Evolutionary conservation across 2,329 filamentous ascomycete species (phyloP), one percentile per base, ranked within the genome.

Genomic region (Hyphodiscus sp.): DNA sequence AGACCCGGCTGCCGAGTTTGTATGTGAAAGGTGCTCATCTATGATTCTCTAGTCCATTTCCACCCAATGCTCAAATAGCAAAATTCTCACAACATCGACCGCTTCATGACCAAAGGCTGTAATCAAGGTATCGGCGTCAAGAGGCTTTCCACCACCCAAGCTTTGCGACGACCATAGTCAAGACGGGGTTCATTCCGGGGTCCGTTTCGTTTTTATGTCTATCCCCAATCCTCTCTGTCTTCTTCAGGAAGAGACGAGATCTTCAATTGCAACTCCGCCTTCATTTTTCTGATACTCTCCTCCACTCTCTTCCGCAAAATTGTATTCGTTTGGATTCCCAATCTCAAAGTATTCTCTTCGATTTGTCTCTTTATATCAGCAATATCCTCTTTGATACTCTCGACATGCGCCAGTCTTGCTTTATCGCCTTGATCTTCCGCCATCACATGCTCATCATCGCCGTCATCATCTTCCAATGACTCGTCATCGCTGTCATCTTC

Each of bases 231-330:
- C 49, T 64, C 57, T 10, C 64, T 63, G 41, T 68, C 67, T 6
- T 59, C 65, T 47, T 67, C 67, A 15, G 59, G 65, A 50, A 76
- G 67, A 33, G 69, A 68, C 16, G 65, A 68, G 62, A 74, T 75
- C 69, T 81, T 82, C 49, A 80, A 65, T 54, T 77, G 72, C 58
- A 82, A 65, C 58, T 81, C 76, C n/a, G 73, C 71, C 66, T 76
- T 74, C 51, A 81, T 65, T 51, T 71, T 74, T 26, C 73, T 69
- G 45, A 81, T 71, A 54, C 74, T 77, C 44, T 72, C 71, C 60
- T 74, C 68, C 51, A 78, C 67, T 52, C 78, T 70, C 58, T 72
- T 69, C 65, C 73, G 75, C 58, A 81, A 68, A 55, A 82, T 70
- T 13, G 66, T 66, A 55, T 80, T 80, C 19, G 65, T 68, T 56